Conservation (phyloP, 2,329 filamentous ascomycete genomes). For the Calonectria crousiana region DNA sequence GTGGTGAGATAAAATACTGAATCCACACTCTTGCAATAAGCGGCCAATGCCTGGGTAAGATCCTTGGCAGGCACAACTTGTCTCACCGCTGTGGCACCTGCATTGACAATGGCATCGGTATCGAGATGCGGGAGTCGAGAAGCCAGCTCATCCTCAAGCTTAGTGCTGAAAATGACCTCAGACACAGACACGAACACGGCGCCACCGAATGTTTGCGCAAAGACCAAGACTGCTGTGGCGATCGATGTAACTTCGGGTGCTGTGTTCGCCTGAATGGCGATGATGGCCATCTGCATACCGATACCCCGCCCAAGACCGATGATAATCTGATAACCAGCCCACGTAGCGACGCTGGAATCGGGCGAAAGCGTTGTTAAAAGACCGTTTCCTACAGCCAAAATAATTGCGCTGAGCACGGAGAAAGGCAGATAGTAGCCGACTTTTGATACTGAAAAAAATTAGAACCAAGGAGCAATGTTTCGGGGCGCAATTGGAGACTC, state of each 20-base stretch:
- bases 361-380: conserved; percentile 56
- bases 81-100: conserved; percentile 57
- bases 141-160: conserved; percentile 48
- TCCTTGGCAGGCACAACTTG: conserved; percentile 45
- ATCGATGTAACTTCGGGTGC: conserved; percentile 41
- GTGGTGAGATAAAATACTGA: conserved; percentile 47
- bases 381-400: conserved; percentile 51
- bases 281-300: conserved; percentile 55
- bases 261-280: conserved; percentile 46
- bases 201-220: conserved; percentile 51
- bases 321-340: conserved; percentile 58
- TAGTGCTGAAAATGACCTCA: conserved; percentile 47
- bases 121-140: conserved; percentile 46
- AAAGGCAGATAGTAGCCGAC: conserved; percentile 60
- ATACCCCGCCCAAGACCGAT: conserved; percentile 59
- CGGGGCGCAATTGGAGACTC: not conserved
- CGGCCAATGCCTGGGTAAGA: conserved; percentile 51
- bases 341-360: conserved; percentile 50
- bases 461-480: not conserved
- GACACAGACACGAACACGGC: conserved; percentile 58
- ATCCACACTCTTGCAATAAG: conserved; percentile 54
- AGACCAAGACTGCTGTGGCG: conserved; percentile 43
- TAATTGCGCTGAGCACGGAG: conserved; percentile 50
- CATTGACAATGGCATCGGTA: conserved; percentile 50
- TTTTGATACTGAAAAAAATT: conserved; percentile 35